Percentiles rank a stretch among this genome's conserved stretches.
phyloP scores from a whole-genome alignment of 1,139 yeast genomes.

The Zhuliangozyma blackwelliae region DNA sequence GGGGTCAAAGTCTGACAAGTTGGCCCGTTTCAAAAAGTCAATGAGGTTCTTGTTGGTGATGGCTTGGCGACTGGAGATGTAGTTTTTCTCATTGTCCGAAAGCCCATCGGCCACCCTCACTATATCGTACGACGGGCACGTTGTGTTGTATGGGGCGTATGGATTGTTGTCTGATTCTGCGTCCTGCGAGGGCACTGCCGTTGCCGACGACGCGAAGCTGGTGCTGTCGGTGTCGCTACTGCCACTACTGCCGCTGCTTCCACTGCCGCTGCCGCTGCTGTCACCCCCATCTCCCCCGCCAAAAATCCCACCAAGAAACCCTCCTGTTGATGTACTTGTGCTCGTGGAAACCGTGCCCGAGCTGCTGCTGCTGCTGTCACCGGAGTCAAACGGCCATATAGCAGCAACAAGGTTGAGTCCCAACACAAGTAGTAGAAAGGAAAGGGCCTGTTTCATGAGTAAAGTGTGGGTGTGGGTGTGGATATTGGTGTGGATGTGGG shows the following conservation, averaged over 20 bases:
- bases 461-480: too few relatives aligned
- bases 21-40: constrained; percentile 29
- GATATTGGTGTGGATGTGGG: too few relatives aligned
- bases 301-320: neutral
- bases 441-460: too few relatives aligned
- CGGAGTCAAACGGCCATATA: constrained; percentile 2
- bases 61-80: constrained; percentile 22
- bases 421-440: neutral
- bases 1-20: constrained; percentile 33
- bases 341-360: neutral
- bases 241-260: constrained; percentile 1
- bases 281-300: neutral
- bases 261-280: neutral
- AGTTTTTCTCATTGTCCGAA: constrained; percentile 23
- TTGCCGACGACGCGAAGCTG: too few relatives aligned
- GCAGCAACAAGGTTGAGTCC: neutral
- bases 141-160: constrained; percentile 23
- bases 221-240: constrained; percentile 4
- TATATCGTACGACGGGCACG: constrained; percentile 21
- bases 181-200: constrained; percentile 1
- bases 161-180: constrained; percentile 11
- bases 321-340: neutral
- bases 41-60: constrained; percentile 29
- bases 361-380: neutral
- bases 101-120: constrained; percentile 26